Base-by-base conservation (phyloP, 805 yeast genomes). In the Candida suzukii region DNA sequence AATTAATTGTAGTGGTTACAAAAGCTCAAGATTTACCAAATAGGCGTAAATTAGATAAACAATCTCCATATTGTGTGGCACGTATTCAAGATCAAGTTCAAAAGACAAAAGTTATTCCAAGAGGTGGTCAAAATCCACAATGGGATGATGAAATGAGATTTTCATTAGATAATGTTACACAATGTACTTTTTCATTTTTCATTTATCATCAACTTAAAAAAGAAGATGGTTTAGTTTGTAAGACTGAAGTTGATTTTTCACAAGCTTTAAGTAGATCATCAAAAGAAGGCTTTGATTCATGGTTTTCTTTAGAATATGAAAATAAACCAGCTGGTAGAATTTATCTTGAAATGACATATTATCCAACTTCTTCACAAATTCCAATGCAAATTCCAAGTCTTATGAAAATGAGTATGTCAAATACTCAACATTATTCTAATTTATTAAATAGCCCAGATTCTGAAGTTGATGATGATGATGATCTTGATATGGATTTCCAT, bases 61-160 rank as follows among this genome's bases (percentile, higher is more conserved):
- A 93, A 62, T 83, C 86, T 48, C 99, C 98, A 2, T 90, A 87
- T 63, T 83, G 88, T 45, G 78, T 91, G 6, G 70, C 86, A 12
- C 68, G 98, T 42, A 70, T 93, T 5, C 91, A 90, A 24, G 87
- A 86, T 45, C 75, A 76, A 51, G 91, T 95, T 10, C 80, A 84
- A 48, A 78, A 83, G 53, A 87, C 97, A 1, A 80, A 78, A 28
- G 73, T 87, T 0, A 79, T 85, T 44, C 73, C 76, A 40, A 67
- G 98, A 49, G 99, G 96, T 1, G 99, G 99, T 2, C 99, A 93
- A 57, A 83, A 86, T 4, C 99, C 99, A 1, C 75, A 70, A 18
- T 93, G 97, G 87, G 80, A 86, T 45, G 79, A 79, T 45, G 88
- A 85, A 47, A 68, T 83, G 43, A 66, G 86, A 49, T 86, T 84